phyloP scores from a whole-genome alignment of 169 alveolate species.

The Plasmodium coatneyi region DNA sequence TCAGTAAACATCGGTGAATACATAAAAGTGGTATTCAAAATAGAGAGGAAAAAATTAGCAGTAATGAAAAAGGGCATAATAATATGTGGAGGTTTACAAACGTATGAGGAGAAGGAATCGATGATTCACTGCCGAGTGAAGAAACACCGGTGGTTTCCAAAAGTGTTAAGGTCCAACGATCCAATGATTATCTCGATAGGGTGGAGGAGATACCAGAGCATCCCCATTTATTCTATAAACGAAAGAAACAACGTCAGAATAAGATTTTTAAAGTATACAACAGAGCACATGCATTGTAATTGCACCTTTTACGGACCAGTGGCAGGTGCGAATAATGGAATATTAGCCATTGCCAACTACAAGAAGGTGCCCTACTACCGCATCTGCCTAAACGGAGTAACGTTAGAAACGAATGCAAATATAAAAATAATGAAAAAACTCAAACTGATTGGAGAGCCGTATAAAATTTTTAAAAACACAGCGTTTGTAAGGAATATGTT shows the following conservation, averaged over 20 bases:
- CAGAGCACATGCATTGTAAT: constrained; percentile 97
- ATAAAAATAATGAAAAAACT: constrained; percentile 94
- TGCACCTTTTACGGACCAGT: constrained; percentile 97
- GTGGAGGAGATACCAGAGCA: constrained; percentile 99
- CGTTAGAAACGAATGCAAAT: constrained; percentile 92
- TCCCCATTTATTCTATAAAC: constrained; percentile 96
- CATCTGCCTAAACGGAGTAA: constrained; percentile 96
- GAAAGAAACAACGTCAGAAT: constrained; percentile 93
- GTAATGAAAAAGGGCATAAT: constrained; percentile 75
- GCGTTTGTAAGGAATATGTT: constrained; percentile 99
- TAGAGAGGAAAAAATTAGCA: constrained; percentile 76
- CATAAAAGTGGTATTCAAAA: constrained; percentile 90
- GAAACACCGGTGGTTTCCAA: constrained; percentile 97
- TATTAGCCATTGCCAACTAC: constrained; percentile 87
- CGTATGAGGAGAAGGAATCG: constrained; percentile 77
- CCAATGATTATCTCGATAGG: constrained; percentile 98
- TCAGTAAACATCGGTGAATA: constrained; percentile 91
- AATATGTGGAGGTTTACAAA: constrained; percentile 79
- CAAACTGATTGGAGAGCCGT: constrained; percentile 98
- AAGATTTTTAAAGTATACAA: constrained; percentile 93
- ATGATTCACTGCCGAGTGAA: constrained; percentile 76
- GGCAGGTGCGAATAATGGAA: constrained; percentile 92
- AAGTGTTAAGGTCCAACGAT: constrained; percentile 96
- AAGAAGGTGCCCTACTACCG: constrained; percentile 92
- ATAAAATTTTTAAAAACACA: constrained; percentile 97